Evolutionary conservation across 176 grass and related monocot genomes (phyloP), one percentile per base, ranked within the genome.

Genomic region (Dendrocalamus sinicus): DNA sequence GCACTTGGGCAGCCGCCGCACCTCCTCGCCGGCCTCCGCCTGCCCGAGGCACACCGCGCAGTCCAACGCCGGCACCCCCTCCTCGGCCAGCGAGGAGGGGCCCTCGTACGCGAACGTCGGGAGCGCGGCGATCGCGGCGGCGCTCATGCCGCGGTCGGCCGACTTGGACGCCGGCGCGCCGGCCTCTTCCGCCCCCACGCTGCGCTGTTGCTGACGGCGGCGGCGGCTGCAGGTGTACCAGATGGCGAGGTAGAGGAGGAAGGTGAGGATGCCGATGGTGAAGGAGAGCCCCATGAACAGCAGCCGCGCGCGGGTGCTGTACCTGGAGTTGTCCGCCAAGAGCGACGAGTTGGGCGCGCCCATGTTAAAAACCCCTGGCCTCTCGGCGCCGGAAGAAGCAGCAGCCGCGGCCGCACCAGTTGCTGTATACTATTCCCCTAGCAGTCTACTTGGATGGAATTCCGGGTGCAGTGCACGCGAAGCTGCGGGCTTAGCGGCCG

Each of bases 281-380:
- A 95, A 89, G 80, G 93, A 92, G 59, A 95, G 91, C 3, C 61
- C 88, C 85, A 90, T 86, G 93, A 92, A 95, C 17, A 95, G 61
- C 57, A 92, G 86, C 82, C 87, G 84, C 60, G 75, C 77, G 0
- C 55, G 77, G 19, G 76, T 88, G 88, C 77, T 88, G 90, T 85
- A 88, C 66, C 37, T 19, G 11, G 82, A 66, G 80, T 61, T 88
- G 72, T 92, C 93, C 13, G 90, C 55, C 26, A 88, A 61, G 4
- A 95, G 30, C 93, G 90, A 95, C 51, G 87, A 66, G 79, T 22
- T 90, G 12, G 86, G 74, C 71, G 75, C 54, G 76, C 44, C 64
- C 89, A 91, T 91, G 23, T 70, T 43, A 45, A 19, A 5, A 46
- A 68, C 28, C 5, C 32, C 32, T 52, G 59, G 62, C 19, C 15